Evolutionary conservation across 108 stramenopile genomes (phyloP).

Genomic region (Halocafeteria seosinensis): DNA sequence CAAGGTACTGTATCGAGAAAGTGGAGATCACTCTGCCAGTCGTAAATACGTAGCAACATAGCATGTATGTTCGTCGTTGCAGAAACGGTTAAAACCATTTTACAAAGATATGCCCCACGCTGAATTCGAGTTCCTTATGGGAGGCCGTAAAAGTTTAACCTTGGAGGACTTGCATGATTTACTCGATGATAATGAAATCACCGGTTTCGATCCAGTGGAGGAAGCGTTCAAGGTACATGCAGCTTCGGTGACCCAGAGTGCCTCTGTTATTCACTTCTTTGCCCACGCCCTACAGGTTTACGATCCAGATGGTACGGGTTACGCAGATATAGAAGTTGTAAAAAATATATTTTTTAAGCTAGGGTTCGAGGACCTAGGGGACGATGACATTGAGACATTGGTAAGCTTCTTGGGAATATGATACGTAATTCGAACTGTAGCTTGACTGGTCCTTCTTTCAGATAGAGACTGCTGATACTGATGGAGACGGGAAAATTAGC

Average conservation of each 20-base stretch:
- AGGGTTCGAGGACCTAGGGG: neutral
- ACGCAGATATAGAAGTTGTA: neutral
- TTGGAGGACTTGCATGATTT: neutral
- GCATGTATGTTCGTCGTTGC: neutral
- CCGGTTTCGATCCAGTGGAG: neutral
- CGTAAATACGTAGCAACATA: neutral
- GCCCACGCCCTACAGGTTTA: too few species aligned
- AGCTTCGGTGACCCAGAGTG: too few species aligned
- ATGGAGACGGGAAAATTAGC: neutral
- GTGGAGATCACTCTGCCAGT: too few species aligned
- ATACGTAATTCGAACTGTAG: too few species aligned
- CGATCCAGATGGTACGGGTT: neutral
- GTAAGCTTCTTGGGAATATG: too few species aligned
- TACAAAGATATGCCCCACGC: neutral
- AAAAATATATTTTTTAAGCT: neutral
- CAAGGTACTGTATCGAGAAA: neutral
- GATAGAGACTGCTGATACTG: neutral
- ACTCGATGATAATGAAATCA: neutral
- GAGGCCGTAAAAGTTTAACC: neutral
- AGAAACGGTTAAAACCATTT: neutral
- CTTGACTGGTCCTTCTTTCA: too few species aligned
- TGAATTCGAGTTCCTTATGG: neutral
- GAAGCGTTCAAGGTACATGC: slow-evolving; percentile 2
- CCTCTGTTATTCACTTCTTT: too few species aligned
- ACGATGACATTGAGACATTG: neutral